These are phyloP conservation scores for Hanseniaspora vineae DNA, from an alignment of 805 yeast species.

Conservation along the genomic window DNA sequence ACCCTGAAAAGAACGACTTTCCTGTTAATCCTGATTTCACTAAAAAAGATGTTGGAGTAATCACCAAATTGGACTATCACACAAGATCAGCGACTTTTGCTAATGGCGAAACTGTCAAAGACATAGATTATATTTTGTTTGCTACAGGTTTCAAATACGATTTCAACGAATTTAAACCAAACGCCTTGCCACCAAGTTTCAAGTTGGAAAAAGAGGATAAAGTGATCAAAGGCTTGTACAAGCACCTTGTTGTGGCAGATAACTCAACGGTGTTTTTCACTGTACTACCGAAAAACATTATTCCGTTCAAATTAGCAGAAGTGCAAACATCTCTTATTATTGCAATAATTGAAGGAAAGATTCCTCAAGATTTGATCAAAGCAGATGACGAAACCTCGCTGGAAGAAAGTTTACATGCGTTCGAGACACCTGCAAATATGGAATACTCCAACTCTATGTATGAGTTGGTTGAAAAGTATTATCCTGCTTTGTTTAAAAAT, in stretches of 20 bases:
- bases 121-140: constrained; percentile 30
- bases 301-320: constrained; percentile 51
- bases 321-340: constrained; percentile 55
- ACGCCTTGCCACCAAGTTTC: background rate
- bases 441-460: constrained; percentile 17
- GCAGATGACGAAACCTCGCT: constrained; percentile 4
- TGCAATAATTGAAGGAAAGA: constrained; percentile 44
- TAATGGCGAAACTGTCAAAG: constrained; percentile 19
- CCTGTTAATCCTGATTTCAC: constrained; percentile 3
- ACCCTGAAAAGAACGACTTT: constrained; percentile 30
- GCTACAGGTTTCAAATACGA: constrained; percentile 42
- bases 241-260: background rate
- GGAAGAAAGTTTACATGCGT: constrained; percentile 9
- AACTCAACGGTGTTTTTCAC: constrained; percentile 57
- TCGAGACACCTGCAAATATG: constrained; percentile 14
- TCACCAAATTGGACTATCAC: constrained; percentile 17
- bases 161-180: constrained; percentile 26
- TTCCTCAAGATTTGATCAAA: constrained; percentile 16
- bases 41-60: constrained; percentile 15
- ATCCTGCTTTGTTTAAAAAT: background rate
- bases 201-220: constrained; percentile 14
- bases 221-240: constrained; percentile 22
- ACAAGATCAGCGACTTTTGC: constrained; percentile 18
- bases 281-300: constrained; percentile 46
- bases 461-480: constrained; percentile 10